Percentiles rank a stretch among this genome's conserved stretches.
Evolutionary conservation across 2,329 filamentous ascomycete species (phyloP).

Genomic region (Botryotinia globosa): DNA sequence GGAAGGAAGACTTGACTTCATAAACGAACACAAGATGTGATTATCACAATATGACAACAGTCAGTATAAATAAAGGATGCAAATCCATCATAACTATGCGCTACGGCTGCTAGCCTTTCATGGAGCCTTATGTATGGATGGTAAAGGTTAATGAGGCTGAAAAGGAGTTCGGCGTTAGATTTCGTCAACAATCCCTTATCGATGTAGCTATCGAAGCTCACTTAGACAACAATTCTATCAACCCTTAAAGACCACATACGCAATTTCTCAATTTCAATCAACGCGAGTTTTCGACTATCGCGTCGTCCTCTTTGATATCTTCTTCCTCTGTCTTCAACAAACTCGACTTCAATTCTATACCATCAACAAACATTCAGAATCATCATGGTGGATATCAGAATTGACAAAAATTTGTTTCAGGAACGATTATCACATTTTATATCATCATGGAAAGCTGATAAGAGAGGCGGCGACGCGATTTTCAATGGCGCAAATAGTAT

Average conservation of each 20-base stretch:
- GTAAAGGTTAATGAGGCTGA: conserved; percentile 1
- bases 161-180: neutral
- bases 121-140: neutral
- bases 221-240: conserved; percentile 2
- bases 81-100: neutral
- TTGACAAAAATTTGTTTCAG: conserved; percentile 91
- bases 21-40: neutral
- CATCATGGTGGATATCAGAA: conserved; percentile 74
- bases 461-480: conserved; percentile 77
- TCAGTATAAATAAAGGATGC: neutral
- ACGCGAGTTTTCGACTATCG: conserved; percentile 29
- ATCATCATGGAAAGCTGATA: conserved; percentile 93
- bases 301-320: conserved; percentile 24
- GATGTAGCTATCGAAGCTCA: conserved; percentile 1
- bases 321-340: conserved; percentile 17
- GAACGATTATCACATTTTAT: conserved; percentile 85
- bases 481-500: conserved; percentile 88
- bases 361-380: conserved; percentile 28
- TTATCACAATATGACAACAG: neutral
- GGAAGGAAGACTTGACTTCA: neutral
- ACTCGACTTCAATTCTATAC: conserved; percentile 27
- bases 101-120: neutral
- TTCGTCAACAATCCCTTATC: neutral
- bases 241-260: neutral
- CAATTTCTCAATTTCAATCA: conserved; percentile 23